Evolutionary conservation across 176 grass and related monocot species (phyloP), one percentile per base, ranked within the genome.

Genomic region (Rhynchospora breviuscula): DNA sequence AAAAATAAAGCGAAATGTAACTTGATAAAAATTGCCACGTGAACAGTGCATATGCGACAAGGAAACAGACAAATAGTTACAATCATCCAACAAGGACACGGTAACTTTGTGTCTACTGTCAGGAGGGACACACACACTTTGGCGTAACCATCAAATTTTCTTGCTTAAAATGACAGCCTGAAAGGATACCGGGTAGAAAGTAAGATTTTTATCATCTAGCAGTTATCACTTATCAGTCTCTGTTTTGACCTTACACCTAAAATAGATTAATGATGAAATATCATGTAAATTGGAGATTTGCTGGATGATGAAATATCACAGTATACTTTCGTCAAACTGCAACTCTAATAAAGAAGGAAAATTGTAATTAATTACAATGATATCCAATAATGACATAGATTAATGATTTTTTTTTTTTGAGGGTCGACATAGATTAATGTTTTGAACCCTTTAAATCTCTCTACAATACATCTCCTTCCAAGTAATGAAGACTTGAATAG

Each of bases 401-500:
- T 74, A 51, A 13, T 73, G 10, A 7, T 74, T n/a, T n/a, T n/a
- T n/a, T n/a, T n/a, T n/a, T n/a, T n/a, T n/a, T n/a, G n/a, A n/a
- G n/a, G n/a, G n/a, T n/a, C n/a, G 21, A 51, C 69, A 49, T 21
- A 0, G n/a, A 73, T 25, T 74, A 51, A 13, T 73, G 10, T 3
- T 74, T 74, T 52, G 19, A 74, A 51, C 46, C 70, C 70, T 74
- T 7, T 74, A 74, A 73, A 74, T 75, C 1, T 40, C 35, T 40
- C 35, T 40, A 40, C 35, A n/a, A n/a, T n/a, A 35, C 3, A 35
- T 35, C 33, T 35, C 33, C 33, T 35, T 35, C n/a, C 33, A 35
- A 35, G 33, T 35, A 35, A 35, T 35, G 33, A 35, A 35, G 33
- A 35, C 33, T 35, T 35, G 33, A 35, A 35, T 35, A 35, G 1